These are phyloP conservation scores for Pythium aquatile DNA, from an alignment of 352 stramenopile species.

Conservation along the genomic window DNA sequence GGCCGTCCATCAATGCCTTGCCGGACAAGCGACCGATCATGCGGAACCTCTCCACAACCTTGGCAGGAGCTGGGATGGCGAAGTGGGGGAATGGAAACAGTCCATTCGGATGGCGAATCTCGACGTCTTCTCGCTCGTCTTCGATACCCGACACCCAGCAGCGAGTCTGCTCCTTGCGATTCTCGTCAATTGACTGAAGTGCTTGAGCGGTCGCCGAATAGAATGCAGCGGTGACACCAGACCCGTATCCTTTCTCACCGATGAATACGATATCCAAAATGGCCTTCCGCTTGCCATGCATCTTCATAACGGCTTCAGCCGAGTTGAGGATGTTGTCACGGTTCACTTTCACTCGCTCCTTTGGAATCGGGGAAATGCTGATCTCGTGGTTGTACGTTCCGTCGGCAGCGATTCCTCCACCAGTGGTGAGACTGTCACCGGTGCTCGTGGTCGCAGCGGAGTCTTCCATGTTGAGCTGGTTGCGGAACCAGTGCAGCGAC, in stretches of 20 bases:
- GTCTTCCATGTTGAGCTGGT: slow-evolving; percentile 61
- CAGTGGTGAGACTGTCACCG: slow-evolving; percentile 21
- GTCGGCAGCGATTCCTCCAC: slow-evolving; percentile 26
- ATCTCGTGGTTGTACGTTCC: slow-evolving; percentile 79
- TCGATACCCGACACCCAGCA: slow-evolving; percentile 68
- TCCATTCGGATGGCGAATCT: slow-evolving; percentile 77
- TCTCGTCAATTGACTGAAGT: slow-evolving; percentile 56
- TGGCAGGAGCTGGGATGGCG: slow-evolving; percentile 10
- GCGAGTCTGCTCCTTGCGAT: slow-evolving; percentile 30
- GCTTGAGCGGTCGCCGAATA: slow-evolving; percentile 77
- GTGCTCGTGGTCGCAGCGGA: slow-evolving; percentile 8
- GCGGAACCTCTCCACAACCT: slow-evolving; percentile 68
- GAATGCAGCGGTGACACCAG: slow-evolving; percentile 80
- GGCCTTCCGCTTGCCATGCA: slow-evolving; percentile 80
- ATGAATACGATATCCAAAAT: slow-evolving; percentile 85
- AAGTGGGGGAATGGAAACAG: slow-evolving; percentile 71
- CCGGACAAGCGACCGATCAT: slow-evolving; percentile 80
- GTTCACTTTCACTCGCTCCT: slow-evolving; percentile 84
- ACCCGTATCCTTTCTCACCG: slow-evolving; percentile 83
- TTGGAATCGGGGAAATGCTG: slow-evolving; percentile 78
- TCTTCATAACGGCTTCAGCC: slow-evolving; percentile 81
- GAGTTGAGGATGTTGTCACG: slow-evolving; percentile 73
- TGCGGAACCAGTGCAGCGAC: slow-evolving; percentile 81
- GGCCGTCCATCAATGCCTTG: slow-evolving; percentile 83
- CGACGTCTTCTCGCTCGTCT: slow-evolving; percentile 34